These are phyloP conservation scores for Furcasterigmium furcatum DNA, from an alignment of 2,329 filamentous ascomycete species.

Conservation along the genomic window DNA sequence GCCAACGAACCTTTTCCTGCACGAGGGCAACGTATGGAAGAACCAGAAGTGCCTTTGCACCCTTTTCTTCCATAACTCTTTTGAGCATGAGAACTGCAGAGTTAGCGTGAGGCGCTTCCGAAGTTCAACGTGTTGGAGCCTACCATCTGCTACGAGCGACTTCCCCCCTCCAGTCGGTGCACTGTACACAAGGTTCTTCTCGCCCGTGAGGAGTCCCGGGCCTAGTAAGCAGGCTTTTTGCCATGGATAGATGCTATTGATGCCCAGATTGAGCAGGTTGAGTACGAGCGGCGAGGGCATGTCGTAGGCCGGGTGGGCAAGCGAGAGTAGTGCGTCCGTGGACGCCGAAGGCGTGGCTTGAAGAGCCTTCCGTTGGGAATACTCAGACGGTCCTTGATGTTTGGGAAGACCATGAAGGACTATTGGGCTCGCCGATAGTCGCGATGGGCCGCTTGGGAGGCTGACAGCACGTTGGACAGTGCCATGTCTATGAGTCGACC, in stretches of 20 bases:
- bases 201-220: conserved; percentile 61
- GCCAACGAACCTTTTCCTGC: conserved; percentile 75
- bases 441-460: conserved; percentile 23
- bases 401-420: conserved; percentile 20
- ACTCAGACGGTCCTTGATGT: conserved; percentile 39
- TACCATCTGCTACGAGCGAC: conserved; percentile 65
- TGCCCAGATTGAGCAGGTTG: conserved; percentile 66
- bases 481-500: conserved; percentile 1
- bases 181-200: conserved; percentile 73
- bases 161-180: conserved; percentile 78
- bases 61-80: conserved; percentile 59
- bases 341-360: conserved; percentile 51
- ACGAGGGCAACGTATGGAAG: conserved; percentile 77
- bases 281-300: conserved; percentile 57
- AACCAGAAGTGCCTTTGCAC: conserved; percentile 67
- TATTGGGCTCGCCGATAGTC: conserved; percentile 44
- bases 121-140: conserved; percentile 11
- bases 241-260: conserved; percentile 74
- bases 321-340: conserved; percentile 52
- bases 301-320: conserved; percentile 61
- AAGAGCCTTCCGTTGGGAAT: conserved; percentile 51
- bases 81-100: conserved; percentile 66
- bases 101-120: conserved; percentile 3
- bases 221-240: conserved; percentile 71
- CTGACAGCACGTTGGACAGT: conserved; percentile 28